Percentiles rank a stretch among this genome's conserved stretches.
Conservation (phyloP, 1,139 yeast species). For the Pichiaceae sp. region DNA sequence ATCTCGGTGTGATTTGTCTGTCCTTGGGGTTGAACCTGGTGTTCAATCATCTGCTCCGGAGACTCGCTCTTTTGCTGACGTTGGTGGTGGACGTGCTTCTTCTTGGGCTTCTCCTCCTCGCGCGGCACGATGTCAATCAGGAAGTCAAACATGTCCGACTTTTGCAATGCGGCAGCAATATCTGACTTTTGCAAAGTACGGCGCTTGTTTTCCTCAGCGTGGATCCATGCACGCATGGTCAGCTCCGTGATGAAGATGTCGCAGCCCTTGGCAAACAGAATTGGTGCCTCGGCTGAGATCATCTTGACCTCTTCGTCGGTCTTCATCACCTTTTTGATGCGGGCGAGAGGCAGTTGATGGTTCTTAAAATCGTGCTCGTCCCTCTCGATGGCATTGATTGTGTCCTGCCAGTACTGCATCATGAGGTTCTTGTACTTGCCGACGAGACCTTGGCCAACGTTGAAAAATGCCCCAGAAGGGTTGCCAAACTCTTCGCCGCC, state of each 20-base stretch:
- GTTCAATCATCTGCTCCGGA: neutral
- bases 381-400: conserved; percentile 83
- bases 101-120: conserved; percentile 55
- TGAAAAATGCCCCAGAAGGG: conserved; percentile 84
- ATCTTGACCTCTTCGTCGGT: conserved; percentile 95
- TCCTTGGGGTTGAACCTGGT: neutral
- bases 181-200: conserved; percentile 90
- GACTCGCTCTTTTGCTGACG: conserved; percentile 5
- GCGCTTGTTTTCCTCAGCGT: conserved; percentile 92
- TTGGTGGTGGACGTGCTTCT: conserved; percentile 11
- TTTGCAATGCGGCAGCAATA: conserved; percentile 90
- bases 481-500: conserved; percentile 48
- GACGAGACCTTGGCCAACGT: conserved; percentile 86
- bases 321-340: conserved; percentile 94
- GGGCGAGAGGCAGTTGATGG: conserved; percentile 88
- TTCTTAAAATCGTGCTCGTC: conserved; percentile 88
- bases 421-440: conserved; percentile 80
- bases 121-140: conserved; percentile 93
- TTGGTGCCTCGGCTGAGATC: conserved; percentile 98
- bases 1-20: conserved; percentile 7
- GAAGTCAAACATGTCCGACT: conserved; percentile 95
- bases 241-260: conserved; percentile 93
- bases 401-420: conserved; percentile 97
- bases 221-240: conserved; percentile 98
- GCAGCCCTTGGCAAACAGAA: conserved; percentile 93